Evolutionary conservation across 352 stramenopile genomes (phyloP).

Genomic region (Globisporangium takayamanum): DNA sequence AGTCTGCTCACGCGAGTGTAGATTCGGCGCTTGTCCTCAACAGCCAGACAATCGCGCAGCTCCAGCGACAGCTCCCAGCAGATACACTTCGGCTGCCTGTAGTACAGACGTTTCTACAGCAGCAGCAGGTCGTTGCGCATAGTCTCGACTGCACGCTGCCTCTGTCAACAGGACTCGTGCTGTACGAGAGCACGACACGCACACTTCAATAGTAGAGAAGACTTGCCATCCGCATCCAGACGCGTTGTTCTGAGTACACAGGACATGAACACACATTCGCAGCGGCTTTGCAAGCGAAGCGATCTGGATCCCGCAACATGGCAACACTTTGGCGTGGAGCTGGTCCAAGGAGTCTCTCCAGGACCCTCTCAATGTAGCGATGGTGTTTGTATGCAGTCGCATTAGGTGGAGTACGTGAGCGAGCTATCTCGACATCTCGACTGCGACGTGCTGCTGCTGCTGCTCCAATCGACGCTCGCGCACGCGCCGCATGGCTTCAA

Average conservation of each 20-base stretch:
- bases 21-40: background rate
- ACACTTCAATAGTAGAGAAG: background rate
- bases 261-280: too few species aligned
- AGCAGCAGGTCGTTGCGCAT: background rate
- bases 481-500: slow-evolving; percentile 2
- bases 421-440: too few species aligned
- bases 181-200: slow-evolving; percentile 9
- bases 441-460: background rate
- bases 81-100: background rate
- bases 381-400: too few species aligned
- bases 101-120: slow-evolving; percentile 1
- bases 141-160: background rate
- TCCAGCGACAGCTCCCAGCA: slow-evolving; percentile 2
- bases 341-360: too few species aligned
- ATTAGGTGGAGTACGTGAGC: too few species aligned
- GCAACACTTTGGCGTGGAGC: too few species aligned
- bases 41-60: slow-evolving; percentile 5
- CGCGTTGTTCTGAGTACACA: too few species aligned
- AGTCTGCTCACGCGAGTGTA: background rate
- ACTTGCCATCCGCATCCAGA: too few species aligned
- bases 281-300: too few species aligned
- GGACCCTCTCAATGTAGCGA: too few species aligned
- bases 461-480: background rate
- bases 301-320: too few species aligned
- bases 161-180: background rate